Evolutionary conservation across 176 grass and related monocot genomes (phyloP).

Genomic region (Metroxylon sagu): DNA sequence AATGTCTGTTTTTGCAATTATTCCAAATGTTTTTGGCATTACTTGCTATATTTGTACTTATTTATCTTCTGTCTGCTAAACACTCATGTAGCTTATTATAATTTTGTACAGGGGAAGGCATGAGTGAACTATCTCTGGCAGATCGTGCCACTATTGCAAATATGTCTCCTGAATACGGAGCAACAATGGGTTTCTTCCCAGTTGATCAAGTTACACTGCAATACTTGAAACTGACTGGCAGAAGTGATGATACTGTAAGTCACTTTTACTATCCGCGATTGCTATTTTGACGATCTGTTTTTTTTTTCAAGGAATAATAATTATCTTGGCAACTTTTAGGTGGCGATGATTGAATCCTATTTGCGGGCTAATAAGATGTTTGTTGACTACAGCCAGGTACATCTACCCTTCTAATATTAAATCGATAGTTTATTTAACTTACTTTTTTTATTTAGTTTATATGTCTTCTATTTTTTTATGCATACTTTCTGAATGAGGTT

Average conservation of each 20-base stretch:
- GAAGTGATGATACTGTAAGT: conserved; percentile 90
- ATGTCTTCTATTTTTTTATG: too few species aligned
- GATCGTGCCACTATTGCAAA: conserved; percentile 97
- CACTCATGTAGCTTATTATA: too few species aligned
- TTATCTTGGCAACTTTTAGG: conserved; percentile 18
- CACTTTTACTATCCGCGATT: not conserved
- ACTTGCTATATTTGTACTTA: too few species aligned
- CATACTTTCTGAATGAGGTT: too few species aligned
- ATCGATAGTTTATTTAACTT: conserved; percentile 1
- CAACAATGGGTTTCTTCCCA: conserved; percentile 99
- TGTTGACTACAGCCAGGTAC: conserved; percentile 80
- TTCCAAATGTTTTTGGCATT: too few species aligned
- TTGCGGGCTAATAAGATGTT: conserved; percentile 18
- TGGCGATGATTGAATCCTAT: conserved; percentile 28
- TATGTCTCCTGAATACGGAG: conserved; percentile 98
- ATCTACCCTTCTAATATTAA: not conserved
- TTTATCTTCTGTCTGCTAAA: too few species aligned
- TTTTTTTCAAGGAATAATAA: too few species aligned
- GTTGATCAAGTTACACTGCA: conserved; percentile 77
- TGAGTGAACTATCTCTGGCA: conserved; percentile 80
- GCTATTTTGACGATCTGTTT: conserved; percentile 5
- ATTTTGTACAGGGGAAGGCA: conserved; percentile 47
- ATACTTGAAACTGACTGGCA: conserved; percentile 91
- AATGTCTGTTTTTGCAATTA: too few species aligned
- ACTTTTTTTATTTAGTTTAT: not conserved